These are phyloP conservation scores for Kingdonia uniflora DNA, from an alignment of 164 flowering plant species.

Conservation along the genomic window DNA sequence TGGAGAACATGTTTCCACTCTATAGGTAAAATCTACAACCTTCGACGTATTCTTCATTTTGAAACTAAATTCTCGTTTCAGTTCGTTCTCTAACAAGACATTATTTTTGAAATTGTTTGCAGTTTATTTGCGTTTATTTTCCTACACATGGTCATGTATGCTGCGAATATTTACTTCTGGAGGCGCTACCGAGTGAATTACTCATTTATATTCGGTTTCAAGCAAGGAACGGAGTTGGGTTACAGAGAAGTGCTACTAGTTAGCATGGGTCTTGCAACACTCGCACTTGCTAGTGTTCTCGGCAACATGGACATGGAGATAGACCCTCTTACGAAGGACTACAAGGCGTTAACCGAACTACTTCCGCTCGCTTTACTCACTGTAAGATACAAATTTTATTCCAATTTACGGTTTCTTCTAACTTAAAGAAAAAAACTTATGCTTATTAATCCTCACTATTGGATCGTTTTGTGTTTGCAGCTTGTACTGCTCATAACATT, in stretches of 20 bases:
- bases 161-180: constrained; percentile 51
- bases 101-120: constrained; percentile 10
- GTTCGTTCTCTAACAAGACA: not conserved
- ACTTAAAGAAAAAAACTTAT: not conserved
- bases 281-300: constrained; percentile 41
- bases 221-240: constrained; percentile 49
- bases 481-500: constrained; percentile 23
- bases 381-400: constrained; percentile 7
- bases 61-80: not conserved
- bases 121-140: constrained; percentile 44
- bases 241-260: constrained; percentile 45
- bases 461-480: constrained; percentile 23
- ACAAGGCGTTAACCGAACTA: constrained; percentile 32
- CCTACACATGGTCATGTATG: constrained; percentile 53
- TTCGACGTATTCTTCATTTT: not conserved
- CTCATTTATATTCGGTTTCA: constrained; percentile 66
- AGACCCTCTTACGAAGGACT: constrained; percentile 34
- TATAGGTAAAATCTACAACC: constrained; percentile 32
- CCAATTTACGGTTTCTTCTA: not conserved
- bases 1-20: constrained; percentile 62
- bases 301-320: constrained; percentile 50
- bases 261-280: constrained; percentile 28
- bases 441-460: too few relatives aligned
- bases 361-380: constrained; percentile 30
- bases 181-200: constrained; percentile 50